Conservation (phyloP, 2,329 filamentous ascomycete species). For the Sarocladiaceae sp. region DNA sequence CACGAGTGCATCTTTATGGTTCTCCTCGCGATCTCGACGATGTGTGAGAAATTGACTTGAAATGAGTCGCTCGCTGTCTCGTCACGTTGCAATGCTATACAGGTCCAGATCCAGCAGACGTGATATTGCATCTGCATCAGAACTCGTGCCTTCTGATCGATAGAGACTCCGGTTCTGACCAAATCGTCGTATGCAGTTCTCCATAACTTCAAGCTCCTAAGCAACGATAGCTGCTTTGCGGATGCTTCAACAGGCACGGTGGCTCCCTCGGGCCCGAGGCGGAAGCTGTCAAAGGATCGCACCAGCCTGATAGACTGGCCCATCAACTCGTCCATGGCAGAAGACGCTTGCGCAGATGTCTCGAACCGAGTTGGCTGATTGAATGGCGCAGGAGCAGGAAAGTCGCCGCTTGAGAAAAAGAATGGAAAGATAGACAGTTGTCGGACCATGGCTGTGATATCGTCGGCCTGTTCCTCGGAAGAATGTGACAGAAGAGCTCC, state of each 20-base stretch:
- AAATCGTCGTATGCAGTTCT: constrained; percentile 20
- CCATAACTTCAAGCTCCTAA: constrained; percentile 26
- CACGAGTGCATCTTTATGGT: background rate
- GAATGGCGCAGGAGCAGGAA: constrained; percentile 16
- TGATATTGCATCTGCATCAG: constrained; percentile 26
- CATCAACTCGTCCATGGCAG: constrained; percentile 23
- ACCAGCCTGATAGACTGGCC: constrained; percentile 25
- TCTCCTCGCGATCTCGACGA: constrained; percentile 22
- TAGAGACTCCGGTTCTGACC: constrained; percentile 1
- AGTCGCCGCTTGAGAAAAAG: constrained; percentile 26
- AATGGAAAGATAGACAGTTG: constrained; percentile 34
- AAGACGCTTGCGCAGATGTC: constrained; percentile 18
- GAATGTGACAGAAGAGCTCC: constrained; percentile 31
- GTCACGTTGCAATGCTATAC: constrained; percentile 20
- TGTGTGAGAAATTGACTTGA: constrained; percentile 23
- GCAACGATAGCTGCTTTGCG: constrained; percentile 17
- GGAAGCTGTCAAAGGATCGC: constrained; percentile 22
- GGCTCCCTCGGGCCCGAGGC: constrained; percentile 16
- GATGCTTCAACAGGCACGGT: constrained; percentile 13
- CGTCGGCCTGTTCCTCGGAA: constrained; percentile 11
- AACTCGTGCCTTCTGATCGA: constrained; percentile 8
- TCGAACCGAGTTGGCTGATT: background rate
- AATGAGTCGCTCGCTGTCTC: constrained; percentile 32
- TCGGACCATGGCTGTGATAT: constrained; percentile 31
- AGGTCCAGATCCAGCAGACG: constrained; percentile 28